Evolutionary conservation across 2,329 filamentous ascomycete genomes (phyloP), one percentile per base, ranked within the genome.

Genomic region (Trichoderma pleuroti): DNA sequence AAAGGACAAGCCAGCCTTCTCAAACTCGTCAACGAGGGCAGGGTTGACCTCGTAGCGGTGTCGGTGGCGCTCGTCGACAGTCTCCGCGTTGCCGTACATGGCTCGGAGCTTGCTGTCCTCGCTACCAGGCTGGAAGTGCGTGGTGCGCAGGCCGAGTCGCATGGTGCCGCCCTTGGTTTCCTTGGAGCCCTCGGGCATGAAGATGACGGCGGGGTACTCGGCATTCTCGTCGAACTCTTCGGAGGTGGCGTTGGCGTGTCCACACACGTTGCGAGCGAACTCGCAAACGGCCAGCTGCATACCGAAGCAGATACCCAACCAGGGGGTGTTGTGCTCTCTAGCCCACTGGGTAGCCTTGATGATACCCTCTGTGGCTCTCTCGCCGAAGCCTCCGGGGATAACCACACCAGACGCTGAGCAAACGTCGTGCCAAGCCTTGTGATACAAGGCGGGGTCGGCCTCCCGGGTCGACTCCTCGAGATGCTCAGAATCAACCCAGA

Each of bases 221-320:
- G 90, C 87, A 4, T 83, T 30, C 56, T 28, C 85, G 79, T 59
- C 84, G 75, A 36, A 90, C 84, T 90, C 88, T 74, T 89, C 87
- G 10, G 85, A 87, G 5, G 83, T 85, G 32, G 87, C 88, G 11
- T 83, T 78, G 39, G 83, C 76, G 73, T 94, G 85, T 32, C 87
- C 88, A 81, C 90, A 92, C 1, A 95, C 84, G 74, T 93, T 90
- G 54, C 94, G 90, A 2, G 94, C 93, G 75, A 90, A 93, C 81
- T 98, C 94, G 75, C 98, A 92, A 60, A 97, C 93, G 24, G 95
- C 94, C 60, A 97, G 87, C 80, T 98, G 96, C 90, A 97, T 93
- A 70, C 94, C 94, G 26, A 98, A 85, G 79, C 95, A 98, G 73
- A 98, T 92, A 71, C 96, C 96, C 1, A 98, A 86, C 82, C 92